Conservation (phyloP, 73 alveolate species). For the Blepharisma japonicum region DNA sequence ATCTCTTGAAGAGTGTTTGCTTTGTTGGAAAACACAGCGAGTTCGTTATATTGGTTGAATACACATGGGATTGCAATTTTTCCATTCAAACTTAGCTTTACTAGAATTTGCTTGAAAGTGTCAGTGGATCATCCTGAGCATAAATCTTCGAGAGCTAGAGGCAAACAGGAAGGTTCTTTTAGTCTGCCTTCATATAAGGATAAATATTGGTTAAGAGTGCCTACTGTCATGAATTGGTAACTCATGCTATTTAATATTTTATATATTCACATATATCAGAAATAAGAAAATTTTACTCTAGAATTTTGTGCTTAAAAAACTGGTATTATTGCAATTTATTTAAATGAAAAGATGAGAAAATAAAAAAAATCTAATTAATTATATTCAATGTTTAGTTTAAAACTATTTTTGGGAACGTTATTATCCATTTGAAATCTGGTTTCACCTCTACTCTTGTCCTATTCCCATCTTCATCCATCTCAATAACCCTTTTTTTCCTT, state of each 20-base stretch:
- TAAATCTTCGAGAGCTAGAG: constrained; percentile 30
- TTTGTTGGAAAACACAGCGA: constrained; percentile 21
- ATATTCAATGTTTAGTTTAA: neutral
- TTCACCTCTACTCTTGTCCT: neutral
- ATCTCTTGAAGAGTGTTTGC: constrained; percentile 1
- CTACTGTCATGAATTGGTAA: too few relatives aligned
- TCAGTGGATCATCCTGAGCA: constrained; percentile 32
- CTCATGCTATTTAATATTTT: too few relatives aligned
- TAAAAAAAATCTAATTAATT: neutral
- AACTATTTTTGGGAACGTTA: neutral
- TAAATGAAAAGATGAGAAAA: too few relatives aligned
- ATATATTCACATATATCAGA: too few relatives aligned
- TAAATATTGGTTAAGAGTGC: neutral
- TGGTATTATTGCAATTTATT: too few relatives aligned
- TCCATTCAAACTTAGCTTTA: neutral
- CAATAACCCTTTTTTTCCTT: neutral
- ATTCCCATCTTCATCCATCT: neutral
- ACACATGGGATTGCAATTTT: constrained; percentile 3
- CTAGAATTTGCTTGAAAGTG: neutral
- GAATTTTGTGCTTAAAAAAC: too few relatives aligned
- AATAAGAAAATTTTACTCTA: too few relatives aligned
- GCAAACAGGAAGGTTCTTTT: constrained; percentile 32
- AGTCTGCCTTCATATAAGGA: neutral
- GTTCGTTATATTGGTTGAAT: neutral
- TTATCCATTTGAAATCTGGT: neutral